Percentiles rank a stretch among this genome's conserved stretches.
Conservation (phyloP, 129 eudicot species). For the Solidago caesia region DNA sequence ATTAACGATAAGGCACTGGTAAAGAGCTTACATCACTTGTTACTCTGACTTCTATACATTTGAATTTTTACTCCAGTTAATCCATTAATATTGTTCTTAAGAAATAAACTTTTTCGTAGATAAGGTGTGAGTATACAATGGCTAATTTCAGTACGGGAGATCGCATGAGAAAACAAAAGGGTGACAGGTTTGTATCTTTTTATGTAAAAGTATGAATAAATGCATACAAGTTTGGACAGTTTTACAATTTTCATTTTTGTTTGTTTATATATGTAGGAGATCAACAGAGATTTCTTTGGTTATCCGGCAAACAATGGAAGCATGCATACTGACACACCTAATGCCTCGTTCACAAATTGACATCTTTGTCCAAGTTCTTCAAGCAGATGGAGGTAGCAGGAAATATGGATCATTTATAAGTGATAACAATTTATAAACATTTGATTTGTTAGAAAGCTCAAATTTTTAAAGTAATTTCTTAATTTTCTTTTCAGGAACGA, state of each 20-base stretch:
- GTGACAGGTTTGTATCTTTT: conserved; percentile 58
- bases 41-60: not conserved
- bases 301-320: conserved; percentile 98
- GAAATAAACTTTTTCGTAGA: conserved; percentile 39
- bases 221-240: not conserved
- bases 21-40: conserved; percentile 28
- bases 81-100: not conserved
- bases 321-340: conserved; percentile 60
- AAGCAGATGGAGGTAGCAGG: conserved; percentile 90
- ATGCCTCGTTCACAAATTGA: conserved; percentile 95
- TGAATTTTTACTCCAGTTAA: not conserved
- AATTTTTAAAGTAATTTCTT: not conserved
- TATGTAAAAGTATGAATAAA: not conserved
- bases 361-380: conserved; percentile 94
- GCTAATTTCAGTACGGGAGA: conserved; percentile 98
- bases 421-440: not conserved
- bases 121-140: conserved; percentile 94
- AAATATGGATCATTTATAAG: not conserved
- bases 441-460: not conserved
- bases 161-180: conserved; percentile 88
- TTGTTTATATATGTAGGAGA: conserved; percentile 50
- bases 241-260: not conserved
- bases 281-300: conserved; percentile 90
- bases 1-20: conserved; percentile 81
- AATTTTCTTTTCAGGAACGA: conserved; percentile 52